A percentile compares a stretch with the other conserved stretches of the same genome.
Evolutionary conservation across 2,329 filamentous ascomycete species (phyloP).

Genomic region (Diaporthe sp.): DNA sequence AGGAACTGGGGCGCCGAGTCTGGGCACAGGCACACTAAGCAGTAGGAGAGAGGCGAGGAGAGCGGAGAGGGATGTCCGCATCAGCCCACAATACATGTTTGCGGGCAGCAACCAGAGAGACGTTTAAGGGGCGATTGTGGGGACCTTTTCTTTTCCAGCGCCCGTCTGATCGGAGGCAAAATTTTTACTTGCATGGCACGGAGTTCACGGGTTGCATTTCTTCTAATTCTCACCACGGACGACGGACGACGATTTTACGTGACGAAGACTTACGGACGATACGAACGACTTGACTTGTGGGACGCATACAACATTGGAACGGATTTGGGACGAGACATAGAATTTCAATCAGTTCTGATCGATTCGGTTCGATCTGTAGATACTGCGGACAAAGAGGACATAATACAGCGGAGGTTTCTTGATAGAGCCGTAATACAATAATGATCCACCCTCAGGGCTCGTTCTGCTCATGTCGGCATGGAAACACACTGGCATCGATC

Average conservation of each 20-base stretch:
- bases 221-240: background rate
- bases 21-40: constrained; percentile 36
- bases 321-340: constrained; percentile 28
- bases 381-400: constrained; percentile 6
- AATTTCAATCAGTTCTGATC: constrained; percentile 3
- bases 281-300: constrained; percentile 8
- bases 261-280: constrained; percentile 23
- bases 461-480: background rate
- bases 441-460: background rate
- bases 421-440: constrained; percentile 24
- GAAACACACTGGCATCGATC: background rate
- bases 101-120: background rate
- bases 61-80: constrained; percentile 31
- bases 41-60: constrained; percentile 47
- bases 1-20: constrained; percentile 11
- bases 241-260: constrained; percentile 29
- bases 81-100: constrained; percentile 38
- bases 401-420: constrained; percentile 2
- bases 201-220: constrained; percentile 31
- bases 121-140: background rate
- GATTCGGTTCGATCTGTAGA: background rate
- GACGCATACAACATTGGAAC: background rate
- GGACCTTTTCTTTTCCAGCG: background rate
- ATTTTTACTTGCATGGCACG: constrained; percentile 34
- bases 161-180: background rate